Evolutionary conservation across 208 protist species (phyloP).

Genomic region (Trypanosoma congolense): DNA sequence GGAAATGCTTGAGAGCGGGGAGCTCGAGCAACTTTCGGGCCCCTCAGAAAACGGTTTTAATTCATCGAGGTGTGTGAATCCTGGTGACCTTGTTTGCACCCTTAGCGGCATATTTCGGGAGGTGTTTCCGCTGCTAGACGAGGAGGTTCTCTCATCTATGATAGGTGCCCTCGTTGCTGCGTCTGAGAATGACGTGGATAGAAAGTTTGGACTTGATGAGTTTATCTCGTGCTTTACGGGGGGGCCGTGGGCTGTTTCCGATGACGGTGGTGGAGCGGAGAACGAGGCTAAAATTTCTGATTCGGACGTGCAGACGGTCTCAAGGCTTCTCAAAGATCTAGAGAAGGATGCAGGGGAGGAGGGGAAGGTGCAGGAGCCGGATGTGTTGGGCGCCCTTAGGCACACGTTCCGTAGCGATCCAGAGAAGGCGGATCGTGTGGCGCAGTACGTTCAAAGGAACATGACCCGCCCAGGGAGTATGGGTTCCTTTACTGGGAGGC

Average conservation of each 20-base stretch:
- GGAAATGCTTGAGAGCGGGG: conserved; percentile 52
- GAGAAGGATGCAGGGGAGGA: conserved; percentile 23
- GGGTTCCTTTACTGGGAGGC: conserved; percentile 4
- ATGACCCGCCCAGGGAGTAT: conserved; percentile 10
- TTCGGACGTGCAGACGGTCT: conserved; percentile 42
- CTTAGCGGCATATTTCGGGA: conserved; percentile 55
- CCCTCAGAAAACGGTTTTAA: conserved; percentile 35
- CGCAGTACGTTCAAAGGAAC: conserved; percentile 35
- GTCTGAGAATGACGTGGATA: conserved; percentile 33
- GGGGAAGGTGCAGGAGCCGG: conserved; percentile 35
- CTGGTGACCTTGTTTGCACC: conserved; percentile 39
- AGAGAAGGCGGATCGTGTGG: conserved; percentile 36
- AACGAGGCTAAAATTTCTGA: conserved; percentile 6
- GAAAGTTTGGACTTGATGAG: conserved; percentile 52
- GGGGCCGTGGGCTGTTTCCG: conserved; percentile 27
- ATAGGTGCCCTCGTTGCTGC: conserved; percentile 64
- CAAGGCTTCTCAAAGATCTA: conserved; percentile 38
- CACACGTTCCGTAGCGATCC: conserved; percentile 32
- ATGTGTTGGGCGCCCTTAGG: conserved; percentile 31
- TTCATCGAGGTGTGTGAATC: conserved; percentile 42
- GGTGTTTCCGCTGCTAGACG: conserved; percentile 58
- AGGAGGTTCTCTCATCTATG: conserved; percentile 47
- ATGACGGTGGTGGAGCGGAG: conserved; percentile 2
- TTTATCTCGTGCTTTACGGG: conserved; percentile 66
- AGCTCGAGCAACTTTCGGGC: conserved; percentile 42